A percentile compares a stretch with the other conserved stretches of the same genome.
phyloP scores from a whole-genome alignment of 2,329 filamentous ascomycete genomes.

The Myriosclerotinia curreyana region DNA sequence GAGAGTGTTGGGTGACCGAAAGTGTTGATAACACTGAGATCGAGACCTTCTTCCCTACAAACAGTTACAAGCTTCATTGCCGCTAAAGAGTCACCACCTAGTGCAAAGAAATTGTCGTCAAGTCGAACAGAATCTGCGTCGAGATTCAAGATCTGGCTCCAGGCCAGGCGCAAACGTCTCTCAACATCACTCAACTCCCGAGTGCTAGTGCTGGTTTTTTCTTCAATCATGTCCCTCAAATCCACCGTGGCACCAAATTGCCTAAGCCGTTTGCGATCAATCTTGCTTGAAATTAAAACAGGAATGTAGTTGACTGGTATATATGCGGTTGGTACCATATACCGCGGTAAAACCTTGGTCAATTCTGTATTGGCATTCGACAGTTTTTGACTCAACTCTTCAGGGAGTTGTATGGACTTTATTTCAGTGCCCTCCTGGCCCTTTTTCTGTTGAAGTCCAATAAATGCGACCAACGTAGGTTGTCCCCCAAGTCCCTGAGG shows the following conservation, averaged over 20 bases:
- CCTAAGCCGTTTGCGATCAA: slow-evolving; percentile 42
- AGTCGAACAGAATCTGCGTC: slow-evolving; percentile 24
- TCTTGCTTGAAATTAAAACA: slow-evolving; percentile 38
- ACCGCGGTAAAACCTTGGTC: slow-evolving; percentile 39
- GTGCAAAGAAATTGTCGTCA: slow-evolving; percentile 42
- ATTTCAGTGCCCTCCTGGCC: slow-evolving; percentile 6
- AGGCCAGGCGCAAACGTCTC: slow-evolving; percentile 23
- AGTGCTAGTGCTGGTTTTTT: not conserved
- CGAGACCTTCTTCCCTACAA: slow-evolving; percentile 35
- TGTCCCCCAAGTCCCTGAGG: slow-evolving; percentile 35
- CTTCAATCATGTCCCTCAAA: slow-evolving; percentile 9
- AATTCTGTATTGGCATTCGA: slow-evolving; percentile 24
- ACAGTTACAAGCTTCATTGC: slow-evolving; percentile 48
- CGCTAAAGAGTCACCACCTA: slow-evolving; percentile 41
- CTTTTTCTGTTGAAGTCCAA: slow-evolving; percentile 8
- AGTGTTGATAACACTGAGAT: slow-evolving; percentile 44
- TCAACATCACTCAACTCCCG: slow-evolving; percentile 20
- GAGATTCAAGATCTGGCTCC: slow-evolving; percentile 28
- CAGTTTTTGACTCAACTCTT: slow-evolving; percentile 9
- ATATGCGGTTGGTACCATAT: slow-evolving; percentile 41
- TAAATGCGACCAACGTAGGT: slow-evolving; percentile 29
- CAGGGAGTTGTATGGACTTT: slow-evolving; percentile 8
- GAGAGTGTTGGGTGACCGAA: slow-evolving; percentile 45
- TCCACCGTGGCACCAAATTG: slow-evolving; percentile 20
- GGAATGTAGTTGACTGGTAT: slow-evolving; percentile 38